phyloP scores from a whole-genome alignment of 768 basidiomycete species.

The Coprinopsis strossmayeri region DNA sequence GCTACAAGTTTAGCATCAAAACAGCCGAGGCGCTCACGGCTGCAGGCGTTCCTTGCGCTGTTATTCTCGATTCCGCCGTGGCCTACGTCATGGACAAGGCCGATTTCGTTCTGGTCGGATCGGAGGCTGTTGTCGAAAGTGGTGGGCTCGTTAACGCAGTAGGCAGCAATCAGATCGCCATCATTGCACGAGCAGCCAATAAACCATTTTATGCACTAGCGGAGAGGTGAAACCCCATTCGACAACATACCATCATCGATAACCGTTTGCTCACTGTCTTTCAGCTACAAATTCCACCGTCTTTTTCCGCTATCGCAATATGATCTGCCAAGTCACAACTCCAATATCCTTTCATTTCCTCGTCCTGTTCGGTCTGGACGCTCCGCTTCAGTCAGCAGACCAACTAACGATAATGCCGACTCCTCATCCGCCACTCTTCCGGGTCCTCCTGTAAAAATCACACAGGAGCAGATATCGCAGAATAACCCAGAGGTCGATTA shows the following conservation, averaged over 20 bases:
- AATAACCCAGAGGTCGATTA: constrained; percentile 92
- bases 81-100: constrained; percentile 97
- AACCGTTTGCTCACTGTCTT: constrained; percentile 17
- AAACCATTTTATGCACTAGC: constrained; percentile 96
- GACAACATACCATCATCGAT: constrained; percentile 17
- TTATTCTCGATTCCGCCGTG: constrained; percentile 94
- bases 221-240: constrained; percentile 55
- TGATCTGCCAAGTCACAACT: constrained; percentile 78
- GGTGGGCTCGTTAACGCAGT: constrained; percentile 91
- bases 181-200: constrained; percentile 89
- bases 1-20: constrained; percentile 55
- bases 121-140: constrained; percentile 96
- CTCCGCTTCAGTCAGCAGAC: constrained; percentile 17
- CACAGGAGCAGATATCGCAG: constrained; percentile 71
- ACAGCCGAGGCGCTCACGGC: constrained; percentile 84
- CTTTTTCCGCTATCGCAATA: constrained; percentile 90
- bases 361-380: constrained; percentile 24
- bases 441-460: constrained; percentile 39
- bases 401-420: constrained; percentile 11
- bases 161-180: constrained; percentile 94
- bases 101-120: constrained; percentile 92
- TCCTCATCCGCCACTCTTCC: constrained; percentile 13
- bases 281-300: constrained; percentile 95
- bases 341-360: constrained; percentile 69
- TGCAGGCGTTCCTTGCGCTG: constrained; percentile 90